phyloP scores from a whole-genome alignment of 1,284 basidiomycete genomes.

The Moesziomyces sp. region DNA sequence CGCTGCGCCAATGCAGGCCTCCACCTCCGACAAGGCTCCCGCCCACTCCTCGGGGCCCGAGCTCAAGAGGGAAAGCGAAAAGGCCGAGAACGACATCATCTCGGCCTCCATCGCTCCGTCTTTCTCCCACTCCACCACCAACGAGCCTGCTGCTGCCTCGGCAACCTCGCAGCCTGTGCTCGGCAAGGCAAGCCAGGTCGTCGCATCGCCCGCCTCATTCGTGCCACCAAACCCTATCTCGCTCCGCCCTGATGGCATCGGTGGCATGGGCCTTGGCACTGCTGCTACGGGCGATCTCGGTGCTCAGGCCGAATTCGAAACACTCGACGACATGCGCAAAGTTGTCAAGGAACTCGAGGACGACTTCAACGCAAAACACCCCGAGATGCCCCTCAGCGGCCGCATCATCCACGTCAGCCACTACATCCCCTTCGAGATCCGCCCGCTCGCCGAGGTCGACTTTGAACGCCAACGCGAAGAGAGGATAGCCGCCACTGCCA shows the following conservation, averaged over 20 bases:
- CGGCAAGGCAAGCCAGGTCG: slow-evolving; percentile 15
- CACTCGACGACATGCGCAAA: slow-evolving; percentile 52
- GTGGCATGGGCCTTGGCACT: slow-evolving; percentile 56
- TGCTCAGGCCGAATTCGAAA: slow-evolving; percentile 53
- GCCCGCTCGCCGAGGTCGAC: slow-evolving; percentile 58
- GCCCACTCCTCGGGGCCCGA: slow-evolving; percentile 1
- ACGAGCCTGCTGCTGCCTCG: slow-evolving; percentile 1
- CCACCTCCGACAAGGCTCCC: slow-evolving; percentile 1
- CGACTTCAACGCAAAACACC: slow-evolving; percentile 61
- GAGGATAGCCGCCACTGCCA: slow-evolving; percentile 56
- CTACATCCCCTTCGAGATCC: slow-evolving; percentile 65
- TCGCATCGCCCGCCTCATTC: slow-evolving; percentile 19
- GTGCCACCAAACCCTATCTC: slow-evolving; percentile 29
- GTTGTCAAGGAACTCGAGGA: slow-evolving; percentile 57
- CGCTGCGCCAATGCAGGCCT: slow-evolving; percentile 9
- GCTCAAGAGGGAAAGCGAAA: slow-evolving; percentile 28
- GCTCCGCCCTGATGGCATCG: slow-evolving; percentile 60
- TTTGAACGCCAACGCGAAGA: slow-evolving; percentile 57
- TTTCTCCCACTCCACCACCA: slow-evolving; percentile 6
- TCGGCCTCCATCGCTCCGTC: slow-evolving; percentile 38
- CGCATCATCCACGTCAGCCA: slow-evolving; percentile 67
- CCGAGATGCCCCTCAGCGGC: slow-evolving; percentile 57
- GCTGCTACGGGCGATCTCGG: slow-evolving; percentile 62
- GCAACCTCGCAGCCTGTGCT: slow-evolving; percentile 4
- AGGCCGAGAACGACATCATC: slow-evolving; percentile 41